A percentile compares a stretch with the other conserved stretches of the same genome.
Evolutionary conservation across 345 rosid genomes (phyloP).

Genomic region (Hypericum androsaemum): DNA sequence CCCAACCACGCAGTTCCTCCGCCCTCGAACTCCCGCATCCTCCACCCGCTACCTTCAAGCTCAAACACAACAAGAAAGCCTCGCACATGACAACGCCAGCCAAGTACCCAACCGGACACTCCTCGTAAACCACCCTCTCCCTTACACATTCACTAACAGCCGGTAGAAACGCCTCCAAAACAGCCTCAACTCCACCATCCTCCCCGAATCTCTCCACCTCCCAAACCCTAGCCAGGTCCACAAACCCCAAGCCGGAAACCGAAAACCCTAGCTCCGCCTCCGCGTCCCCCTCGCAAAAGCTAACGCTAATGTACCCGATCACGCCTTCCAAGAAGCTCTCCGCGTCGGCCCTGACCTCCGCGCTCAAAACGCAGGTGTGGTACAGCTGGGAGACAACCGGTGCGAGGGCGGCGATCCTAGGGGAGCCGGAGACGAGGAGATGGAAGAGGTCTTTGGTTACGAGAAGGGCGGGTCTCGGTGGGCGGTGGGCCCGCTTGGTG

Average conservation of each 20-base stretch:
- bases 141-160: constrained; percentile 33
- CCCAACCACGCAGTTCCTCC: constrained; percentile 35
- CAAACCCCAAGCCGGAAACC: constrained; percentile 33
- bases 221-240: constrained; percentile 50
- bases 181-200: constrained; percentile 22
- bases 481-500: constrained; percentile 15
- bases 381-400: constrained; percentile 51
- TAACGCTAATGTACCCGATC: constrained; percentile 38
- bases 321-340: constrained; percentile 48
- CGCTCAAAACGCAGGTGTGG: constrained; percentile 12
- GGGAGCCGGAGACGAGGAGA: constrained; percentile 42
- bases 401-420: constrained; percentile 42
- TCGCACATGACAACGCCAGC: constrained; percentile 69
- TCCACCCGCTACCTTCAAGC: constrained; percentile 34
- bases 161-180: constrained; percentile 44
- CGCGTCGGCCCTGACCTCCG: constrained; percentile 22
- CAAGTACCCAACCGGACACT: constrained; percentile 35
- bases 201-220: constrained; percentile 33
- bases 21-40: constrained; percentile 15
- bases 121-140: constrained; percentile 20
- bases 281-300: constrained; percentile 10
- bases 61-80: constrained; percentile 39
- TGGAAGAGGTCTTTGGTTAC: constrained; percentile 43
- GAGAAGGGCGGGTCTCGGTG: constrained; percentile 15
- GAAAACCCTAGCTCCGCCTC: constrained; percentile 23